phyloP scores from a whole-genome alignment of 2,329 filamentous ascomycete species.

The Penicillium sp. region DNA sequence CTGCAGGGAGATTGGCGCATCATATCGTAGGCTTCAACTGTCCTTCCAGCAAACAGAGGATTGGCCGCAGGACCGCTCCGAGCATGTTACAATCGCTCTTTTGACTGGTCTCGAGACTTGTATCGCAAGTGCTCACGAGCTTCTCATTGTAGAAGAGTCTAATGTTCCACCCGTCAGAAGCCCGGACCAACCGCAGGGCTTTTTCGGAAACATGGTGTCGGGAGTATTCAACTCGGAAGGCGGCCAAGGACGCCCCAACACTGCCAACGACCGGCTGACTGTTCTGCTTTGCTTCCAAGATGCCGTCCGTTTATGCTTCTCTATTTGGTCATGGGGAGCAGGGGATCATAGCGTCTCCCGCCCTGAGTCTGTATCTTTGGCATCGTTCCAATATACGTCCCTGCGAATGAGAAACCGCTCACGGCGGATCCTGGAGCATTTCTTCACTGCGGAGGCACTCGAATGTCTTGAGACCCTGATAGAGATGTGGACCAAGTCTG shows the following conservation, averaged over 20 bases:
- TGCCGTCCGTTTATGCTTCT: conserved; percentile 84
- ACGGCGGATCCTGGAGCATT: conserved; percentile 80
- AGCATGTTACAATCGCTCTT: conserved; percentile 66
- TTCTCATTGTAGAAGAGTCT: conserved; percentile 71
- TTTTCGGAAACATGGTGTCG: conserved; percentile 92
- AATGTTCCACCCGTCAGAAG: conserved; percentile 66
- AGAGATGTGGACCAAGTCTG: conserved; percentile 68
- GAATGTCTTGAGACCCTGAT: conserved; percentile 92
- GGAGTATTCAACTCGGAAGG: conserved; percentile 80
- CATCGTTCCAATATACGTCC: conserved; percentile 88
- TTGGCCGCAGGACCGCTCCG: conserved; percentile 49
- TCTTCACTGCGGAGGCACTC: conserved; percentile 86
- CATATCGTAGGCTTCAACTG: conserved; percentile 66
- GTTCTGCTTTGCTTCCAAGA: conserved; percentile 97
- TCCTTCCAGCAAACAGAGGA: conserved; percentile 41
- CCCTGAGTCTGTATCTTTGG: conserved; percentile 64
- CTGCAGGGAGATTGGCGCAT: conserved; percentile 69
- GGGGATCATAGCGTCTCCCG: conserved; percentile 43
- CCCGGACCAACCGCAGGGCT: conserved; percentile 77
- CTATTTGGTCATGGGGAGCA: conserved; percentile 89
- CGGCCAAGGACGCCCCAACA: conserved; percentile 71
- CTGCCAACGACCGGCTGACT: conserved; percentile 89
- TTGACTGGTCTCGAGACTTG: conserved; percentile 92
- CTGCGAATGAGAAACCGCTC: conserved; percentile 86
- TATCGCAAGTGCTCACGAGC: conserved; percentile 80